phyloP scores from a whole-genome alignment of 441 rosid genomes.

The Euphorbia schlechtendalii region DNA sequence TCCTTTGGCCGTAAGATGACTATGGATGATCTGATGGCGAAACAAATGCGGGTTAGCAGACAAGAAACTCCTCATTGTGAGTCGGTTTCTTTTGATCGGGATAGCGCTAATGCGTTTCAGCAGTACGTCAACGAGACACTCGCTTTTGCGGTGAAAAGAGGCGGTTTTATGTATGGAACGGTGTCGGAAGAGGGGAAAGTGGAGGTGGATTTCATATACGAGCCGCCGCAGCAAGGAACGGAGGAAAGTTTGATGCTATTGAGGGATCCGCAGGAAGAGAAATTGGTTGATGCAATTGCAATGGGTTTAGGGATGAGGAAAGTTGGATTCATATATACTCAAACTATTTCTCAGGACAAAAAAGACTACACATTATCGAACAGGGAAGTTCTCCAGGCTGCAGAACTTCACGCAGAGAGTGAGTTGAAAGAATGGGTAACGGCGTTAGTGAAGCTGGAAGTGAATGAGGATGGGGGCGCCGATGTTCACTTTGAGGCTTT shows the following conservation, averaged over 20 bases:
- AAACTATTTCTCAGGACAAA: conserved; percentile 68
- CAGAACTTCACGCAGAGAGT: conserved; percentile 74
- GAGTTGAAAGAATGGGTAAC: conserved; percentile 93
- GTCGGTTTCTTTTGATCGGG: conserved; percentile 82
- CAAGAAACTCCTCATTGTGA: conserved; percentile 85
- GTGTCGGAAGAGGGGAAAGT: conserved; percentile 71
- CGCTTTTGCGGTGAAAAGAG: conserved; percentile 75
- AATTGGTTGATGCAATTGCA: conserved; percentile 70
- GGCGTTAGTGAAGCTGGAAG: conserved; percentile 82
- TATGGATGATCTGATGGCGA: conserved; percentile 89
- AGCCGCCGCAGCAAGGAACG: conserved; percentile 88
- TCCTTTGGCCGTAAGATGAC: conserved; percentile 99
- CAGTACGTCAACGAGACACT: conserved; percentile 68
- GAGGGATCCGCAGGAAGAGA: conserved; percentile 70
- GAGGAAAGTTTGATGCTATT: conserved; percentile 53
- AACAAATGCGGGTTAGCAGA: conserved; percentile 76
- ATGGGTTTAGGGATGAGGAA: conserved; percentile 77
- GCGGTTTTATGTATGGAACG: conserved; percentile 85
- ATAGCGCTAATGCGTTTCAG: conserved; percentile 77
- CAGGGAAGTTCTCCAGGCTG: conserved; percentile 70
- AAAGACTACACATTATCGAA: conserved; percentile 73
- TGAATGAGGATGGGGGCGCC: conserved; percentile 80
- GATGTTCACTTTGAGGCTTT: conserved; percentile 96
- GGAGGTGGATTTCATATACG: conserved; percentile 78
- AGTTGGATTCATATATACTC: conserved; percentile 84